A percentile compares a stretch with the other conserved stretches of the same genome.
Conservation (phyloP, 2,329 filamentous ascomycete genomes). For the Colletotrichum sp. region DNA sequence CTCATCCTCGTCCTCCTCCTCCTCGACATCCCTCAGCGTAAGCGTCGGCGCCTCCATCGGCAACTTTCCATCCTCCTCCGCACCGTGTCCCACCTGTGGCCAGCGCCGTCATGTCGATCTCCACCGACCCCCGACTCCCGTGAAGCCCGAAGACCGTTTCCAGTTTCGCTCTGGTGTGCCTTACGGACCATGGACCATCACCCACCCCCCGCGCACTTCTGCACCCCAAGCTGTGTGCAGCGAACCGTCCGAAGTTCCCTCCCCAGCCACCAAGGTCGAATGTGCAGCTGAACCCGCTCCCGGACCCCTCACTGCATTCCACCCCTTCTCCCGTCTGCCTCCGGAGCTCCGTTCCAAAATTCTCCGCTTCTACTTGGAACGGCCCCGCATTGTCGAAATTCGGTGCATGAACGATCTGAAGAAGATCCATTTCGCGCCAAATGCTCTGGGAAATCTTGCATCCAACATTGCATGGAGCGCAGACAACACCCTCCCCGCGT, state of each 20-base stretch:
- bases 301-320: conserved; percentile 18
- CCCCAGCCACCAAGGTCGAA: background rate
- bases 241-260: background rate
- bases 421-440: conserved; percentile 18
- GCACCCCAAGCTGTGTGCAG: background rate
- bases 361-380: conserved; percentile 49
- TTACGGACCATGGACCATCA: conserved; percentile 14
- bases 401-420: conserved; percentile 35
- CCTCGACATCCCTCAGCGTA: conserved; percentile 13
- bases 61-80: conserved; percentile 8
- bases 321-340: conserved; percentile 47
- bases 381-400: conserved; percentile 48
- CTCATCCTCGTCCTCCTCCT: conserved; percentile 6
- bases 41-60: conserved; percentile 16
- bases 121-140: conserved; percentile 17
- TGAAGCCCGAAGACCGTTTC: conserved; percentile 18
- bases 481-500: conserved; percentile 22
- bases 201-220: background rate
- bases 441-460: conserved; percentile 15
- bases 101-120: conserved; percentile 15
- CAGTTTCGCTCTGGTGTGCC: conserved; percentile 18
- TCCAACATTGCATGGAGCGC: conserved; percentile 23
- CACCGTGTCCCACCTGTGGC: conserved; percentile 16
- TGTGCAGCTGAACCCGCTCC: background rate
- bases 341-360: conserved; percentile 54